These are phyloP conservation scores for Cercospora zeina DNA, from an alignment of 2,329 filamentous ascomycete genomes.

Conservation along the genomic window DNA sequence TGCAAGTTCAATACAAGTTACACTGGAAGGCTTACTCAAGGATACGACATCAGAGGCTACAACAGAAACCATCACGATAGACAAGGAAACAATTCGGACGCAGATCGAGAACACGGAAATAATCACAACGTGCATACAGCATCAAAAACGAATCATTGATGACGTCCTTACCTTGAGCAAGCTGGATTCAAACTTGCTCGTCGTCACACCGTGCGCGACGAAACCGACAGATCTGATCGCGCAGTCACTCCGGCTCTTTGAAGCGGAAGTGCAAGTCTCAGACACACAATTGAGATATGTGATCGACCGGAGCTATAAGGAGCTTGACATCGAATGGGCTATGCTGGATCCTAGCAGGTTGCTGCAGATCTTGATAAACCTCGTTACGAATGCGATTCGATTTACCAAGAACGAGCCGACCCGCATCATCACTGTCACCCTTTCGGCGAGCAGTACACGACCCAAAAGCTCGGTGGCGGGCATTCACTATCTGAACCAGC, in stretches of 20 bases:
- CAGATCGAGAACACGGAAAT: conserved; percentile 36
- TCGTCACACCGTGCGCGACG: conserved; percentile 43
- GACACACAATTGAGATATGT: conserved; percentile 36
- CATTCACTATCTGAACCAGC: conserved; percentile 9
- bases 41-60: conserved; percentile 13
- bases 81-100: conserved; percentile 19
- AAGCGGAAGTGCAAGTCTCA: conserved; percentile 42
- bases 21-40: conserved; percentile 16
- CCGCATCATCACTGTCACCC: conserved; percentile 40
- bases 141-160: conserved; percentile 47
- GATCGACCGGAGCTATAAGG: conserved; percentile 16
- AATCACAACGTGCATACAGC: conserved; percentile 37
- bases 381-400: conserved; percentile 19
- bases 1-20: conserved; percentile 16
- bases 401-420: conserved; percentile 29
- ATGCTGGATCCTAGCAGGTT: conserved; percentile 31
- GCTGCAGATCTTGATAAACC: conserved; percentile 32
- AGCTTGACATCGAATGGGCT: conserved; percentile 22
- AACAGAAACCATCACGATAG: conserved; percentile 13
- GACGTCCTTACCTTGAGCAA: conserved; percentile 51
- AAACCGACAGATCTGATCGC: conserved; percentile 40
- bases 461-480: conserved; percentile 12
- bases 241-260: conserved; percentile 44
- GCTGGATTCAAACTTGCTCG: conserved; percentile 37
- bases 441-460: conserved; percentile 18